phyloP scores from a whole-genome alignment of 306 rosid species.

The Trifolium subterraneum region DNA sequence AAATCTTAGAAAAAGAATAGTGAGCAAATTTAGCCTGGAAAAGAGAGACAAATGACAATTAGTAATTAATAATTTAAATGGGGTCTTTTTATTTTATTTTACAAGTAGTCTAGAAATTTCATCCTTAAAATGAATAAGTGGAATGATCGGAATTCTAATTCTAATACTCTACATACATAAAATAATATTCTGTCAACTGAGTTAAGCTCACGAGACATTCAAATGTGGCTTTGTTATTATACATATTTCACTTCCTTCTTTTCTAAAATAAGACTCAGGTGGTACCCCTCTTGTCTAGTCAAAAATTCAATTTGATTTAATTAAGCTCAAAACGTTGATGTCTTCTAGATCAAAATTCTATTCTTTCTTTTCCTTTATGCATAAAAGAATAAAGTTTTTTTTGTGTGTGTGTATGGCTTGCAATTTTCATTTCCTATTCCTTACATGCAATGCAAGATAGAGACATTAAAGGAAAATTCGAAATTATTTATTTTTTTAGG shows the following conservation, averaged over 20 bases:
- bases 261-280: slow-evolving; percentile 7
- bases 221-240: neutral
- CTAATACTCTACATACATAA: too few species aligned
- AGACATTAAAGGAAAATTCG: neutral
- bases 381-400: slow-evolving; percentile 30
- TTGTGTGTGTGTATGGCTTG: slow-evolving; percentile 12
- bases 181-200: too few species aligned
- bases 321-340: slow-evolving; percentile 3
- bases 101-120: too few species aligned
- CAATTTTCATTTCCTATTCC: slow-evolving; percentile 26
- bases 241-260: slow-evolving; percentile 1
- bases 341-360: neutral
- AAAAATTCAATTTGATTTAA: neutral
- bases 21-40: neutral
- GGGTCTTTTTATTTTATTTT: neutral
- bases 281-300: slow-evolving; percentile 26
- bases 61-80: slow-evolving; percentile 13
- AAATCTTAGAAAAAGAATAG: neutral
- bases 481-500: neutral
- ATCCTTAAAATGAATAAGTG: too few species aligned
- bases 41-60: neutral
- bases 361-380: slow-evolving; percentile 18
- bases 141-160: too few species aligned
- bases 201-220: too few species aligned
- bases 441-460: neutral